Percentiles rank a stretch among this genome's conserved stretches.
Conservation (phyloP, 164 flowering plant species). For the Cinnamomum micranthum region DNA sequence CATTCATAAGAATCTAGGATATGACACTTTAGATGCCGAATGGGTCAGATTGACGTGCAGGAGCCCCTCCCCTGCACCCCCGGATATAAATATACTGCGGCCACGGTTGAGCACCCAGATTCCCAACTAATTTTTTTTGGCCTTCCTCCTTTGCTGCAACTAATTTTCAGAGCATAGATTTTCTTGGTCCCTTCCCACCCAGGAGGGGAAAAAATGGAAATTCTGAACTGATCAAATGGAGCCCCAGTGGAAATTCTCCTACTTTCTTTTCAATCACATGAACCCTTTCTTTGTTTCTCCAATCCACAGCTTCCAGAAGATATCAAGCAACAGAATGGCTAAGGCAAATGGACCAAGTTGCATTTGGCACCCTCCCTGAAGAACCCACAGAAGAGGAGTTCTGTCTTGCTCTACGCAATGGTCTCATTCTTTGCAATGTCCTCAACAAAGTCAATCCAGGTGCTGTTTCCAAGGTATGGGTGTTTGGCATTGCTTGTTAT, state of each 20-base stretch:
- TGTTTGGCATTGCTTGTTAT: not conserved
- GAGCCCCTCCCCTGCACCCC: too few relatives aligned
- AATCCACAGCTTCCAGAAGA: slow-evolving; percentile 53
- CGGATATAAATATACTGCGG: too few relatives aligned
- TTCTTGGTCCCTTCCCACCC: too few relatives aligned
- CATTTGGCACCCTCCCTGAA: slow-evolving; percentile 40
- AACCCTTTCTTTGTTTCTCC: not conserved
- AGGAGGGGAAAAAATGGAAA: too few relatives aligned
- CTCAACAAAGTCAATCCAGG: slow-evolving; percentile 92
- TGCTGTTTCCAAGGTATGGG: slow-evolving; percentile 65
- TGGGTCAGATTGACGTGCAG: too few relatives aligned
- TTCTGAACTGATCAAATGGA: not conserved
- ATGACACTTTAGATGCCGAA: too few relatives aligned
- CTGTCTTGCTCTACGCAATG: slow-evolving; percentile 71
- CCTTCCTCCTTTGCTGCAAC: too few relatives aligned
- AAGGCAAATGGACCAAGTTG: slow-evolving; percentile 64
- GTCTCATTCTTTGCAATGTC: slow-evolving; percentile 86
- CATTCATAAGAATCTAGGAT: too few relatives aligned
- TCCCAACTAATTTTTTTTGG: too few relatives aligned
- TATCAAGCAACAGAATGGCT: slow-evolving; percentile 79
- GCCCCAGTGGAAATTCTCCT: not conserved
- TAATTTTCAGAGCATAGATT: too few relatives aligned
- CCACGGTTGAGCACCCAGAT: too few relatives aligned
- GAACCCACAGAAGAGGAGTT: slow-evolving; percentile 81
- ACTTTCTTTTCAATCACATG: not conserved